Evolutionary conservation across 225 moss, liverwort and hornwort species (phyloP), one percentile per base, ranked within the genome.

Genomic region (Thuidium tamariscinum): DNA sequence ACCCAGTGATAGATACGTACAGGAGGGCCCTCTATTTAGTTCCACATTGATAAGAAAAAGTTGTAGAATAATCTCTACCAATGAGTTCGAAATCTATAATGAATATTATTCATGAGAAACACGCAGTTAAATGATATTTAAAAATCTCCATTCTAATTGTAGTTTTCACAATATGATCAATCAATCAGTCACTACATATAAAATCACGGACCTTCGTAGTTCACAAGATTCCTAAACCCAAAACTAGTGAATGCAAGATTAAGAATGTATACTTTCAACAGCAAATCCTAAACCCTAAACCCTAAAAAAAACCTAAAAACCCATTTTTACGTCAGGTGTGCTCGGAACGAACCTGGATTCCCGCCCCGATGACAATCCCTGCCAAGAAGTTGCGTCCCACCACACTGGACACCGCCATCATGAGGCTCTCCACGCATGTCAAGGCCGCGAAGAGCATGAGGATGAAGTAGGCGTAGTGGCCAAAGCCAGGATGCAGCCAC

Each of bases 331-430:
- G n/a, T 1, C 75, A 75, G 52, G 52, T n/a, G 52, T 20, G 75
- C 13, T 75, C n/a, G 8, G 76, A 54, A 76, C 86, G 22, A 73
- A 94, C 94, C 94, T 94, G 94, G 68, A 94, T 77, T 46, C 89
- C 91, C 46, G 94, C 92, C 59, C 92, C 94, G 49, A 91, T 89
- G 66, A 92, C 91, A 39, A 94, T 92, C 77, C 94, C 92, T 61
- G 92, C 88, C 55, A 91, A 85, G 81, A 91, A 94, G 67, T 92
- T 91, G 34, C 91, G 91, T 9, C 91, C 89, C 19, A 94, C 92
- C 19, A 94, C 84, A 67, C 92, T 94, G 4, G 92, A 85, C 3
- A 92, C 92, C 14, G 91, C 83, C 94, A 94, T 94, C 94, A 94
- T 92, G 67, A 94, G 85, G 87, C 92, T 92, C 87, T 94, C 94